phyloP scores from a whole-genome alignment of 2,329 filamentous ascomycete species.

The Curvularia verruculosa region DNA sequence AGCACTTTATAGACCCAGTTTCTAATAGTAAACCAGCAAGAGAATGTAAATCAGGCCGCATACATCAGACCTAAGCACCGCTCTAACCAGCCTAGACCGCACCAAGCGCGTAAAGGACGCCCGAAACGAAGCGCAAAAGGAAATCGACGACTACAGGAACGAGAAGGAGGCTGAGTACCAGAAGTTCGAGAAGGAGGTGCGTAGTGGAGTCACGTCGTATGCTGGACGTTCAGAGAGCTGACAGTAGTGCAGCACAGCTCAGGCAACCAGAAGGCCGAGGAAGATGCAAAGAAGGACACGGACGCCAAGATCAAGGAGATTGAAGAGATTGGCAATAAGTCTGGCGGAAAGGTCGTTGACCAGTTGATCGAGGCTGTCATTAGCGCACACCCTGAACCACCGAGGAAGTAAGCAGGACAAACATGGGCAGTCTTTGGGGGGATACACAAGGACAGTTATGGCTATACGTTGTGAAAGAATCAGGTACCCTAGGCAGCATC shows the following conservation, averaged over 20 bases:
- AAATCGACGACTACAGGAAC: slow-evolving; percentile 90
- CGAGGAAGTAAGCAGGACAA: slow-evolving; percentile 44
- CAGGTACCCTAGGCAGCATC: not conserved
- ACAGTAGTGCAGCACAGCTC: slow-evolving; percentile 75
- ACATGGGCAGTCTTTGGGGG: not conserved
- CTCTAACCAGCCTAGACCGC: slow-evolving; percentile 66
- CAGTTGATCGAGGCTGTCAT: slow-evolving; percentile 86
- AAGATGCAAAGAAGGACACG: slow-evolving; percentile 78
- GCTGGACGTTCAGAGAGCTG: slow-evolving; percentile 14
- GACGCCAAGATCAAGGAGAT: slow-evolving; percentile 84
- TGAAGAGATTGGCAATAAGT: slow-evolving; percentile 77
- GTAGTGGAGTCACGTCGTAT: slow-evolving; percentile 5
- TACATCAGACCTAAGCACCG: slow-evolving; percentile 13
- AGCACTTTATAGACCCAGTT: not conserved
- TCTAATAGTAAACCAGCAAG: slow-evolving; percentile 63
- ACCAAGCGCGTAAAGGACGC: slow-evolving; percentile 98
- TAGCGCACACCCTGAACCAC: slow-evolving; percentile 76
- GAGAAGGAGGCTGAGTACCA: slow-evolving; percentile 94
- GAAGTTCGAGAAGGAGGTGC: slow-evolving; percentile 83
- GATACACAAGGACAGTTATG: not conserved
- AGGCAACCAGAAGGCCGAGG: slow-evolving; percentile 77
- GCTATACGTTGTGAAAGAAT: not conserved
- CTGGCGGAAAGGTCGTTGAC: slow-evolving; percentile 78
- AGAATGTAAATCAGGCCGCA: slow-evolving; percentile 70
- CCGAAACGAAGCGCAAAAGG: slow-evolving; percentile 93